phyloP scores from a whole-genome alignment of 2,329 filamentous ascomycete genomes.

The Phoma herbarum region DNA sequence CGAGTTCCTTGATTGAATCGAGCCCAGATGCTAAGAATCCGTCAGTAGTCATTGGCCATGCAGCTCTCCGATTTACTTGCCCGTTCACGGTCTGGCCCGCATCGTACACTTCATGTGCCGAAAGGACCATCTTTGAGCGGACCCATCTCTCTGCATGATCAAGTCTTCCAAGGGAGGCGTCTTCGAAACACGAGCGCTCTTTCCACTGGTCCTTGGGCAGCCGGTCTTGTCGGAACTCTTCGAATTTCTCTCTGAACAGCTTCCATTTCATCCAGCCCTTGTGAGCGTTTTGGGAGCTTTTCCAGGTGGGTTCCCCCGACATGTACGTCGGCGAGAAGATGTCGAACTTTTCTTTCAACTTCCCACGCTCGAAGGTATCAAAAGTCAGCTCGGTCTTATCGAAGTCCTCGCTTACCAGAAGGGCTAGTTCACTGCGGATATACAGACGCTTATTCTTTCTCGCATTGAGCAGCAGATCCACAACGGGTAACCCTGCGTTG shows the following conservation, averaged over 20 bases:
- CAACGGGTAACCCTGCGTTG: slow-evolving; percentile 73
- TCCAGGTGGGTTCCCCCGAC: slow-evolving; percentile 37
- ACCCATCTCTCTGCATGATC: slow-evolving; percentile 63
- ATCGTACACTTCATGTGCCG: slow-evolving; percentile 67
- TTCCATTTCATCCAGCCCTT: slow-evolving; percentile 57
- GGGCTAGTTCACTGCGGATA: slow-evolving; percentile 68
- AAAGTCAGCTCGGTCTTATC: slow-evolving; percentile 69
- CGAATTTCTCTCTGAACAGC: slow-evolving; percentile 54
- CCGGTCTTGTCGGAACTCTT: too few relatives aligned
- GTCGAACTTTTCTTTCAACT: slow-evolving; percentile 39
- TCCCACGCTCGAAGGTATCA: slow-evolving; percentile 55
- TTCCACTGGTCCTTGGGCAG: neutral
- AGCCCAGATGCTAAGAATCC: slow-evolving; percentile 58
- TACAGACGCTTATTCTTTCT: slow-evolving; percentile 67
- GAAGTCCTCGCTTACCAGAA: slow-evolving; percentile 56
- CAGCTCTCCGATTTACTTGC: slow-evolving; percentile 55
- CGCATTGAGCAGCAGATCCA: slow-evolving; percentile 66
- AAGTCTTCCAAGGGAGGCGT: slow-evolving; percentile 17
- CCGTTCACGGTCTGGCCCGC: slow-evolving; percentile 59
- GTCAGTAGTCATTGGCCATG: neutral
- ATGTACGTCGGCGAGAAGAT: slow-evolving; percentile 63
- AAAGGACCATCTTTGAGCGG: slow-evolving; percentile 68
- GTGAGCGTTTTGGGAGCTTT: slow-evolving; percentile 18
- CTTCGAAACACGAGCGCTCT: slow-evolving; percentile 3
- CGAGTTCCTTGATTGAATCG: slow-evolving; percentile 73